Evolutionary conservation across 2,329 filamentous ascomycete genomes (phyloP), one percentile per base, ranked within the genome.

Genomic region (Beauveria sp.): DNA sequence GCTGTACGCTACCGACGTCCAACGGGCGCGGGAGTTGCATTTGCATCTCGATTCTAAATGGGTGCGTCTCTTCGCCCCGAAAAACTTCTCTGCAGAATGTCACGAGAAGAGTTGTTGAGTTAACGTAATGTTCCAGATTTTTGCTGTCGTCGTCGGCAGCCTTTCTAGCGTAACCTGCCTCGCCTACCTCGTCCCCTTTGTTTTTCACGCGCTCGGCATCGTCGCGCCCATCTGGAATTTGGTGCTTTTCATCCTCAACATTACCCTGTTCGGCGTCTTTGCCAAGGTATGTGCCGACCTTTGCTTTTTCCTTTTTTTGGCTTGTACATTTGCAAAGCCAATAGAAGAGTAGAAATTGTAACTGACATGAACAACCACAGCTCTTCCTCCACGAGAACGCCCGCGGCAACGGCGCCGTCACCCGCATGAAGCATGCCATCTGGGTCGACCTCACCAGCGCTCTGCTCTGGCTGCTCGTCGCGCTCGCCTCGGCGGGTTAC

Each of bases 371-470:
- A 14, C 14, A 44, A 41, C 26, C 24, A 44, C 64, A 80, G 75
- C 76, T 93, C 80, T 96, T 88, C 78, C 89, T 96, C 70, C 74
- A 83, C 59, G 86, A 86, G 68, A 72, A 91, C 62, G 72, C 86
- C 0, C 79, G 88, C 70, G 86, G 85, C 16, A 81, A 90, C 70
- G 67, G 68, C 46, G 85, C 81, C 55, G 81, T 93, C 61, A 76
- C 79, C 66, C 82, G 90, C 61, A 96, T 96, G 91, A 91, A 92
- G 77, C 86, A 87, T 70, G 90, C 91, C 5, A 90, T 94, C 18
- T 96, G 90, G 89, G 80, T 96, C 51, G 89, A 93, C 72, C 73
- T 96, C 55, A 77, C 83, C 52, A 90, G 88, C 71, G 82, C 91
- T 72, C 70, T 91, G 16, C 78, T 96, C 55, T 96, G 92, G 92